phyloP scores from a whole-genome alignment of 1,284 basidiomycete species.

The Apiotrichum porosum region DNA sequence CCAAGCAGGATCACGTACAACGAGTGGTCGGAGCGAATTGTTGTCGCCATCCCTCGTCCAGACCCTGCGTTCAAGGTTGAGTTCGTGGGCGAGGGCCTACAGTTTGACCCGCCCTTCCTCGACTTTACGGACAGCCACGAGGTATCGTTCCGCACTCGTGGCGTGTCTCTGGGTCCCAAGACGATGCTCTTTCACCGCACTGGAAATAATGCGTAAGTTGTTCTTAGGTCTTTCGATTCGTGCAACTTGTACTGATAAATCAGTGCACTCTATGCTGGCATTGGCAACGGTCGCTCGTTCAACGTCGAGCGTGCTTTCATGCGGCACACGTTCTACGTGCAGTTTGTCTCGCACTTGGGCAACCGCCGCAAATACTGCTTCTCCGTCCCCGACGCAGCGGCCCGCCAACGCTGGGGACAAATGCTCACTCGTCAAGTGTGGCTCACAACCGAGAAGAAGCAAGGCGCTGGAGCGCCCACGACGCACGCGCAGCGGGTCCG shows the following conservation, averaged over 20 bases:
- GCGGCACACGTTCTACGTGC: conserved; percentile 86
- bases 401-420: conserved; percentile 68
- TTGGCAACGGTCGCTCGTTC: conserved; percentile 70
- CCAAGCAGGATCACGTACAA: conserved; percentile 75
- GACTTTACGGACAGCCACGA: conserved; percentile 67
- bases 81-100: conserved; percentile 75
- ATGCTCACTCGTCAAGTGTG: conserved; percentile 66
- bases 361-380: conserved; percentile 84
- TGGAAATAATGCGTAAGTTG: conserved; percentile 64
- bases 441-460: conserved; percentile 63
- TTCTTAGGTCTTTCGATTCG: neutral
- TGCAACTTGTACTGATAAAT: too few relatives aligned
- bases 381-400: conserved; percentile 70
- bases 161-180: conserved; percentile 71
- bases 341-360: conserved; percentile 68
- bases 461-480: conserved; percentile 16
- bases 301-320: conserved; percentile 85
- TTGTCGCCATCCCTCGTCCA: conserved; percentile 70
- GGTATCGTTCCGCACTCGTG: conserved; percentile 81
- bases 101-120: conserved; percentile 76
- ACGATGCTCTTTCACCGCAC: conserved; percentile 72
- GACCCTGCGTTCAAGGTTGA: conserved; percentile 74
- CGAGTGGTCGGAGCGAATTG: conserved; percentile 75
- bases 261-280: conserved; percentile 63
- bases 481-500: conserved; percentile 30